Evolutionary conservation across 352 stramenopile species (phyloP).

Genomic region (Pythium folliculosum): DNA sequence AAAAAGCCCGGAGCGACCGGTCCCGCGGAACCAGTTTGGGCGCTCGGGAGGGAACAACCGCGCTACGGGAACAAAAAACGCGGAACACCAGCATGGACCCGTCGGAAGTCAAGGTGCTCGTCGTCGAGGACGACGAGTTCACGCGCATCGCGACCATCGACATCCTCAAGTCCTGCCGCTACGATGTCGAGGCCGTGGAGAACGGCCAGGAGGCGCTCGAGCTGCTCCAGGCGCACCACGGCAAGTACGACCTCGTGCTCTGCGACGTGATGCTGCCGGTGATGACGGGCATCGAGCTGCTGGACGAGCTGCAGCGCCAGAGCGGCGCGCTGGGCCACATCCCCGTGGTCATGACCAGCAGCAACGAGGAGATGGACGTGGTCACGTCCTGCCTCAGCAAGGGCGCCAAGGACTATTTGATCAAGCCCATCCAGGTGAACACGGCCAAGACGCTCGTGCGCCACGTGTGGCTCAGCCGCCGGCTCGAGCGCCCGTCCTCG

Average conservation of each 20-base stretch:
- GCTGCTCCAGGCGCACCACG: constrained; percentile 64
- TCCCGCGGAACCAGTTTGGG: not conserved
- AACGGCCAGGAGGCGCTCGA: constrained; percentile 80
- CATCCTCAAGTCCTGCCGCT: constrained; percentile 87
- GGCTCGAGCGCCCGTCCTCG: constrained; percentile 61
- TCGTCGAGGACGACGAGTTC: constrained; percentile 90
- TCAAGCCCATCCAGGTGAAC: constrained; percentile 91
- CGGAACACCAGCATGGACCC: constrained; percentile 56
- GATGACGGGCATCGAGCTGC: constrained; percentile 87
- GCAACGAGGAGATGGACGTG: constrained; percentile 90
- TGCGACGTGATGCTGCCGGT: constrained; percentile 91
- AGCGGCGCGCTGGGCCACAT: constrained; percentile 71
- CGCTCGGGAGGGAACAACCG: not conserved
- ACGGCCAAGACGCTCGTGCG: constrained; percentile 89
- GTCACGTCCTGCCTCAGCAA: constrained; percentile 89
- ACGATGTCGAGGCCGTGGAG: constrained; percentile 83
- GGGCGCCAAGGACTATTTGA: constrained; percentile 89
- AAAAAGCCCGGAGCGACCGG: not conserved
- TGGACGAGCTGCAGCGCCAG: constrained; percentile 82
- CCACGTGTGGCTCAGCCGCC: constrained; percentile 83
- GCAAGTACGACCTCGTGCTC: constrained; percentile 85
- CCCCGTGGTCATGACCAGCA: constrained; percentile 89
- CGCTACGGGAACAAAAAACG: not conserved
- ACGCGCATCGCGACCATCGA: constrained; percentile 88
- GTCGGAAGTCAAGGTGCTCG: constrained; percentile 86